Conservation (phyloP, 2,329 filamentous ascomycete genomes). For the Fusarium secorum region DNA sequence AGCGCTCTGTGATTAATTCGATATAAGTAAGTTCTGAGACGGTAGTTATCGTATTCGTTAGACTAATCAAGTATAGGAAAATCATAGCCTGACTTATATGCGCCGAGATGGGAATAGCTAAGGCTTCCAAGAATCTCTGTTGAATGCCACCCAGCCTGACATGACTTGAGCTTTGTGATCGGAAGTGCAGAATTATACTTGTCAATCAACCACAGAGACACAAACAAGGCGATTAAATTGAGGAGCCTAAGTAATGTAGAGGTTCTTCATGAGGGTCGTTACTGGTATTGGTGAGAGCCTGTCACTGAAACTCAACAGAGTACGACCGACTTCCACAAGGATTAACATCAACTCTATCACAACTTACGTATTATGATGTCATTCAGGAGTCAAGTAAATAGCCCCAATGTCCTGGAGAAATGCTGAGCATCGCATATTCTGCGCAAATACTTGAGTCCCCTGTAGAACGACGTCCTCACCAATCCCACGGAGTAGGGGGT, state of each 20-base stretch:
- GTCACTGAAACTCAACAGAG: not conserved
- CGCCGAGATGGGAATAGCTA: not conserved
- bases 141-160: not conserved
- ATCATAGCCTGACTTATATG: not conserved
- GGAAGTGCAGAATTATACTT: not conserved
- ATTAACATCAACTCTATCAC: not conserved
- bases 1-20: not conserved
- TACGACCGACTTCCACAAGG: not conserved
- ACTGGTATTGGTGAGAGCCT: not conserved
- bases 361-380: accelerated
- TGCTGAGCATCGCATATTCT: not conserved
- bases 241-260: not conserved
- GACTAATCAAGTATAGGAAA: not conserved
- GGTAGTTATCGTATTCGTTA: not conserved
- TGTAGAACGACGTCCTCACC: not conserved
- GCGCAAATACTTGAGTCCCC: not conserved
- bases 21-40: not conserved
- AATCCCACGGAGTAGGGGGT: not conserved
- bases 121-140: not conserved
- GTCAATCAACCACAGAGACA: not conserved
- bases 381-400: accelerated
- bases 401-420: not conserved
- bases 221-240: not conserved
- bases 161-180: not conserved
- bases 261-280: not conserved